Conservation (phyloP, 2,329 filamentous ascomycete genomes). For the Microdochium bolleyi region DNA sequence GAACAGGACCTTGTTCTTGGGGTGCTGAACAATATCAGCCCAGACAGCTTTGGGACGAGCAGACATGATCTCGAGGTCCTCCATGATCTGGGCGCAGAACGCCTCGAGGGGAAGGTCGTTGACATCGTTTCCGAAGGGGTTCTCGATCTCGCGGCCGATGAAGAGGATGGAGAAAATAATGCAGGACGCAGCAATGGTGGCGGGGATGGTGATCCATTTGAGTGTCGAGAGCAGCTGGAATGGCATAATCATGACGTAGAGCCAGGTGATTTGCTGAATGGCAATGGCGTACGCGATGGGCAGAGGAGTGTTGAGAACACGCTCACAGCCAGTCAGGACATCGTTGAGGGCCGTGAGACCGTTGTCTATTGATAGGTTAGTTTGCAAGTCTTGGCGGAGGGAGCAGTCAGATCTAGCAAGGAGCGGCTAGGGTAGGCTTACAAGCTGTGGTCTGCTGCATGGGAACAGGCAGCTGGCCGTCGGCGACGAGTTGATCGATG, state of each 20-base stretch:
- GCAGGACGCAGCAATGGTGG: conserved; percentile 63
- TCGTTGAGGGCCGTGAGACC: conserved; percentile 61
- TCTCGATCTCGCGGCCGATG: conserved; percentile 77
- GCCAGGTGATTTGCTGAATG: conserved; percentile 79
- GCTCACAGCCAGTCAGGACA: conserved; percentile 62
- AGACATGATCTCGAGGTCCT: conserved; percentile 68
- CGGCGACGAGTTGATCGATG: conserved; percentile 50
- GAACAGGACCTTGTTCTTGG: conserved; percentile 39
- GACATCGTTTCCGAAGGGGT: conserved; percentile 76
- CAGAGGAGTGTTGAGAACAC: conserved; percentile 74
- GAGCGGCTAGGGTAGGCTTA: conserved; percentile 11
- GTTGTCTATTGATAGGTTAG: conserved; percentile 36
- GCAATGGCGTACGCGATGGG: conserved; percentile 78
- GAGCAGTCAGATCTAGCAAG: conserved; percentile 6
- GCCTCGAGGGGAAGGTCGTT: conserved; percentile 72
- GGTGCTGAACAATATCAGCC: conserved; percentile 25
- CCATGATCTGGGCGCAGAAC: conserved; percentile 67
- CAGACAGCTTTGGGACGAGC: conserved; percentile 47
- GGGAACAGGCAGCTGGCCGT: conserved; percentile 45
- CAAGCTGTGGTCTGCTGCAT: conserved; percentile 52
- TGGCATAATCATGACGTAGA: conserved; percentile 72
- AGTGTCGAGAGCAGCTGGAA: conserved; percentile 67
- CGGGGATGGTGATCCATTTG: conserved; percentile 70
- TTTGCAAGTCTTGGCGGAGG: conserved; percentile 20
- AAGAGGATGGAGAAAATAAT: conserved; percentile 71